Conservation (phyloP, 169 alveolate genomes). For the Prorocentrum cordatum region DNA sequence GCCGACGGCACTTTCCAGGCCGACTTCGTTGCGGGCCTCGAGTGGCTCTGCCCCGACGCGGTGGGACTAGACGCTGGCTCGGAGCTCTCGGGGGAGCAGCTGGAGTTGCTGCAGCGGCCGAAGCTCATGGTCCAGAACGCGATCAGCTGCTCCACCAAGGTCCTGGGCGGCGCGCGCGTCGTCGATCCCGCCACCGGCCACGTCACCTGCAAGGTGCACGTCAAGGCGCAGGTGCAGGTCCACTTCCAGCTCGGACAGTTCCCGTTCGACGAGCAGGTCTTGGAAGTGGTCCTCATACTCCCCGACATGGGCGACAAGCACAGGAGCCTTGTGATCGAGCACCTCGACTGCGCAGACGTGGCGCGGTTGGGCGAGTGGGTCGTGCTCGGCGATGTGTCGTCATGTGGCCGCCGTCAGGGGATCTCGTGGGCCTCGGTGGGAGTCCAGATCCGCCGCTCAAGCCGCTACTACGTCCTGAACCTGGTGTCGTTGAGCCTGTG, state of each 20-base stretch:
- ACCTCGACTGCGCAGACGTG: no score
- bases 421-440: neutral
- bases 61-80: no score
- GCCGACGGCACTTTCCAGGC: constrained; percentile 34
- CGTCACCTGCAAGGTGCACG: constrained; percentile 30
- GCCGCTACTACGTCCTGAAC: constrained; percentile 24
- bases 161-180: neutral
- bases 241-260: constrained; percentile 2
- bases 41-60: no score
- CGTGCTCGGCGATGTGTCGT: no score
- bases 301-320: no score
- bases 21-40: constrained; percentile 18
- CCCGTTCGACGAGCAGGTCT: neutral
- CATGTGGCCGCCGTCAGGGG: neutral
- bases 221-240: constrained; percentile 28
- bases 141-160: neutral
- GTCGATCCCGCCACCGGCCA: neutral
- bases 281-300: no score
- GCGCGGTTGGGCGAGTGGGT: no score
- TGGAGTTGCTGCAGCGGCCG: no score
- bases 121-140: constrained; percentile 25
- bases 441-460: neutral
- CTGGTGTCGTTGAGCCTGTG: constrained; percentile 6
- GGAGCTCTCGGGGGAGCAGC: no score
- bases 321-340: no score